Evolutionary conservation across 345 rosid genomes (phyloP), one percentile per base, ranked within the genome.

Genomic region (Laguncularia racemosa): DNA sequence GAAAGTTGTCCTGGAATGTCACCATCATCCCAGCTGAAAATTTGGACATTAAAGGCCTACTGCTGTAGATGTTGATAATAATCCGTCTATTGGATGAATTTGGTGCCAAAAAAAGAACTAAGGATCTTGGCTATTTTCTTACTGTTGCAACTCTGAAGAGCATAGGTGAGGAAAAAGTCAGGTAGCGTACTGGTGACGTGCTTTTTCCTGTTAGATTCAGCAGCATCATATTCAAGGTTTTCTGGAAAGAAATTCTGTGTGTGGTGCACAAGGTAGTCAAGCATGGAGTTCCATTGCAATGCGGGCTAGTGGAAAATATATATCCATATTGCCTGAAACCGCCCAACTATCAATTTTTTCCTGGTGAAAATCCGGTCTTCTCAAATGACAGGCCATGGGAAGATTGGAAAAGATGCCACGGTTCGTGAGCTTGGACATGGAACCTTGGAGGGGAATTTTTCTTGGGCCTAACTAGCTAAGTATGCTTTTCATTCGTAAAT

Each of bases 221-320:
- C 48, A 84, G 76, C n/a, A 64, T 88, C 15, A 83, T 88, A 46
- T 88, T 85, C 83, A 88, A 88, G 78, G 72, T 84, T 58, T 84
- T 77, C 66, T 67, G 70, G 63, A 96, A 91, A 53, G 96, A 88
- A 78, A 63, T 85, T 50, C 59, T 91, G 49, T 67, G 76, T 10
- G 96, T 4, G 67, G 60, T 20, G 12, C 84, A 83, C 81, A 81
- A 76, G 69, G 84, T 88, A 58, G 62, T 84, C 53, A 79, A 78
- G 76, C 85, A 88, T 48, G 95, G 96, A 16, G 91, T 80, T 53
- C 75, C 88, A 72, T 14, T 91, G 71, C 79, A 65, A 65, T 80
- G 89, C 46, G 89, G 95, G 17, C 95, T 85, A 0, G 57, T 85
- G 0, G 82, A 85, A 46, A 66, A 64, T 15, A 62, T 79, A 76